phyloP scores from a whole-genome alignment of 768 basidiomycete genomes.

The Suillus brevipes region DNA sequence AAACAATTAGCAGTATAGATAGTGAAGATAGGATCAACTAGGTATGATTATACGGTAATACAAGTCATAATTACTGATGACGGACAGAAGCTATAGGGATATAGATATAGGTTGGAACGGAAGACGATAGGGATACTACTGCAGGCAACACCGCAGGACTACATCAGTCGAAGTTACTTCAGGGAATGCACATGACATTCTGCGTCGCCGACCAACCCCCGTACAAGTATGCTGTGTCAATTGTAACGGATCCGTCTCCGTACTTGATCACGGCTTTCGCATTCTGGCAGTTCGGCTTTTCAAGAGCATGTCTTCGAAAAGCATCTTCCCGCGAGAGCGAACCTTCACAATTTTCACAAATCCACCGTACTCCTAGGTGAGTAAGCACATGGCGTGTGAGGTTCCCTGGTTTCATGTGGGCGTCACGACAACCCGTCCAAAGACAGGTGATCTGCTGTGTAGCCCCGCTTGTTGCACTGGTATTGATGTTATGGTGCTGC shows the following conservation, averaged over 20 bases:
- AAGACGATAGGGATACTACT: neutral
- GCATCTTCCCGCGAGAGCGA: neutral
- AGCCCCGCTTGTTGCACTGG: neutral
- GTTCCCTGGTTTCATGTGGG: neutral
- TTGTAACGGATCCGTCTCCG: neutral
- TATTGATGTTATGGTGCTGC: neutral
- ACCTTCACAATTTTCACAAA: neutral
- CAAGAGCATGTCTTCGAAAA: neutral
- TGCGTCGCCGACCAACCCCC: neutral
- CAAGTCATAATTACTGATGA: neutral
- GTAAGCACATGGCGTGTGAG: neutral
- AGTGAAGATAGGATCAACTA: neutral
- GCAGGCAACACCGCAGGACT: neutral
- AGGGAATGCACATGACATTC: slow-evolving; percentile 1
- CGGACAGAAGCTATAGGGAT: neutral
- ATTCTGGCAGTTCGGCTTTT: neutral
- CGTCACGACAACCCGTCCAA: neutral
- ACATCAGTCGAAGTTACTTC: neutral
- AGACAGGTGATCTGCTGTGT: neutral
- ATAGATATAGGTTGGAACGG: neutral
- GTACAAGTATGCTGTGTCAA: neutral
- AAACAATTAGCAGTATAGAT: neutral
- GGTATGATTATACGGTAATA: neutral
- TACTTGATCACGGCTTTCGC: neutral
- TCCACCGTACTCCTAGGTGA: neutral